Percentiles rank a stretch among this genome's conserved stretches.
Evolutionary conservation across 2,329 filamentous ascomycete genomes (phyloP).

Genomic region (Neonectria faginata): DNA sequence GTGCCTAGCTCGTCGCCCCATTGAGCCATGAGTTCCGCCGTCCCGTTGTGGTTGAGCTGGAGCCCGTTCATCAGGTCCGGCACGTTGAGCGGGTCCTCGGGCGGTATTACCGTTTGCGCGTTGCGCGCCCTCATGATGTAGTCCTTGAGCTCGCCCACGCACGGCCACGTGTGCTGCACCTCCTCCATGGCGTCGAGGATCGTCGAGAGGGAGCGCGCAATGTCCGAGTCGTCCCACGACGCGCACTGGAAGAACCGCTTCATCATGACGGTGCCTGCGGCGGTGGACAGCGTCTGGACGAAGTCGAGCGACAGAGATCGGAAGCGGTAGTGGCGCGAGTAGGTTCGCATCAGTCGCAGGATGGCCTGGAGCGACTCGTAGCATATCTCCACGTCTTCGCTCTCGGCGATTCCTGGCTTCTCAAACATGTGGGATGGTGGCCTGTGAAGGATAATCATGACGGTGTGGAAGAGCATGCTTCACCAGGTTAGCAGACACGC

Average conservation of each 20-base stretch:
- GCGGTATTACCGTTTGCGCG: slow-evolving; percentile 47
- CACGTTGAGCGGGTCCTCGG: slow-evolving; percentile 48
- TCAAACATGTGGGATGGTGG: slow-evolving; percentile 59
- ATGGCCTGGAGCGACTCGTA: slow-evolving; percentile 61
- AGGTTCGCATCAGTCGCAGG: slow-evolving; percentile 58
- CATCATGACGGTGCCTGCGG: slow-evolving; percentile 61
- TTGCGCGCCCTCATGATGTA: slow-evolving; percentile 48
- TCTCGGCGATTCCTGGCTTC: slow-evolving; percentile 53
- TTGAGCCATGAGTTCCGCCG: slow-evolving; percentile 45
- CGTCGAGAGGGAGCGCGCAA: slow-evolving; percentile 62
- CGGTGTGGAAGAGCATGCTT: slow-evolving; percentile 62
- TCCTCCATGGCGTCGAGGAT: slow-evolving; percentile 62
- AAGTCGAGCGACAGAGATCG: slow-evolving; percentile 60
- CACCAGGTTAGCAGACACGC: slow-evolving; percentile 30
- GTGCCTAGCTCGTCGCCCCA: slow-evolving; percentile 49
- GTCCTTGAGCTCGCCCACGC: slow-evolving; percentile 57
- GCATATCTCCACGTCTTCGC: slow-evolving; percentile 62
- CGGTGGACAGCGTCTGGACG: slow-evolving; percentile 61
- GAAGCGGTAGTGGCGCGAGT: slow-evolving; percentile 58
- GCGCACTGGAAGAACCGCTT: slow-evolving; percentile 56
- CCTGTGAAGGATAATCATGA: slow-evolving; percentile 64
- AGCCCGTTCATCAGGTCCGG: slow-evolving; percentile 51
- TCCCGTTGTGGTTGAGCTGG: slow-evolving; percentile 42
- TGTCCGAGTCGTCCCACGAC: slow-evolving; percentile 56
- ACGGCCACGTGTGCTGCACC: slow-evolving; percentile 64